Conservation (phyloP, 2,329 filamentous ascomycete species). For the Pseudogymnoascus verrucosus region DNA sequence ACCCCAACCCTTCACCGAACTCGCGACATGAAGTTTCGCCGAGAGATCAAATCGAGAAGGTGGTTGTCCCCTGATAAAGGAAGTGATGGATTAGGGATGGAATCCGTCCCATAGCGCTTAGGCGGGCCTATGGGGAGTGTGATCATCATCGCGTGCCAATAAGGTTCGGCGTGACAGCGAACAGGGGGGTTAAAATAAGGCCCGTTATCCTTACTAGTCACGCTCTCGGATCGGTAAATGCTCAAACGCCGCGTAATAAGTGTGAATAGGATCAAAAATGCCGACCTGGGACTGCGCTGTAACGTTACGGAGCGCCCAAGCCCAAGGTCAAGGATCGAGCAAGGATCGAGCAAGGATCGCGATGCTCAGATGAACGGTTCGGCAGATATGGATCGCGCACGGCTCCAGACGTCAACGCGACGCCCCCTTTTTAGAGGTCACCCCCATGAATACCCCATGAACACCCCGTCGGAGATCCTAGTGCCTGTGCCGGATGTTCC, state of each 20-base stretch:
- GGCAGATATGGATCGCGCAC: slow-evolving; percentile 4
- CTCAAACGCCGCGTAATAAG: neutral
- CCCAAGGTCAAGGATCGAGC: neutral
- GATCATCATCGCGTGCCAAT: slow-evolving; percentile 5
- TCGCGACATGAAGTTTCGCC: neutral
- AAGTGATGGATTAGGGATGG: neutral
- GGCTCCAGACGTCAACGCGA: neutral
- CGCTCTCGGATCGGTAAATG: neutral
- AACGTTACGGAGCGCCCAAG: neutral
- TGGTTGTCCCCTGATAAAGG: slow-evolving; percentile 2
- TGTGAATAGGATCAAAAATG: slow-evolving; percentile 1
- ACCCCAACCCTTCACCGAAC: neutral
- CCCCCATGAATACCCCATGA: neutral
- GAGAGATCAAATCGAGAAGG: neutral
- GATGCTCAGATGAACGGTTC: neutral
- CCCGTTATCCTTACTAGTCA: slow-evolving; percentile 5
- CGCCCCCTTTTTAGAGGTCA: neutral
- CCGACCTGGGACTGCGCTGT: slow-evolving; percentile 1
- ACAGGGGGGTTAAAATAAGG: slow-evolving; percentile 1
- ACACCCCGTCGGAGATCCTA: too few species aligned
- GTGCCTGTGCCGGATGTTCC: neutral
- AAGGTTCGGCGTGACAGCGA: neutral
- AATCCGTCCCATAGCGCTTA: neutral
- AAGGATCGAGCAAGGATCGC: neutral
- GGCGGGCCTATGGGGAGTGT: neutral